Evolutionary conservation across 345 rosid species (phyloP).

Genomic region (Ceriops zippeliana): DNA sequence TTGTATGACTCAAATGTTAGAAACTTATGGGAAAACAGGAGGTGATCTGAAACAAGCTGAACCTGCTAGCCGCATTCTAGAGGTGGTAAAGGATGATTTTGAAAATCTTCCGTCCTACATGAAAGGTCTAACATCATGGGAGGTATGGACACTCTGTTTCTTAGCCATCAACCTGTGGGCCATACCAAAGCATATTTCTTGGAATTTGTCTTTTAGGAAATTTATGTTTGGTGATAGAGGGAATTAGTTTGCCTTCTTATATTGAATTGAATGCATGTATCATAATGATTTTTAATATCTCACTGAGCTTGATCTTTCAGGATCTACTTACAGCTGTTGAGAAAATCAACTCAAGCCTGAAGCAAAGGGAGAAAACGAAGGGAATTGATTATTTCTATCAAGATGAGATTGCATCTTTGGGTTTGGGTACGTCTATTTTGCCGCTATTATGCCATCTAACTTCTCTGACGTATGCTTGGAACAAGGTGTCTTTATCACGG

Average conservation of each 20-base stretch:
- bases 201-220: neutral
- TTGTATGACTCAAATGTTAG: neutral
- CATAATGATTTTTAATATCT: neutral
- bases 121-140: slow-evolving; percentile 75
- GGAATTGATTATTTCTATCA: slow-evolving; percentile 46
- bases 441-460: neutral
- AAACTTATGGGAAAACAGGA: slow-evolving; percentile 27
- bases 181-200: neutral
- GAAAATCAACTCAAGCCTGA: slow-evolving; percentile 58
- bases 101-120: slow-evolving; percentile 70
- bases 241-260: neutral
- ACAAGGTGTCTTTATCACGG: neutral
- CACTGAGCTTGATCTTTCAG: slow-evolving; percentile 31
- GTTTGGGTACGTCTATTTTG: slow-evolving; percentile 41
- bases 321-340: slow-evolving; percentile 65
- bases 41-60: slow-evolving; percentile 19
- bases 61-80: slow-evolving; percentile 28
- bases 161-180: neutral
- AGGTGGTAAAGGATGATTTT: slow-evolving; percentile 50
- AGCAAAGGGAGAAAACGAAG: slow-evolving; percentile 37
- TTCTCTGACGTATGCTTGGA: too few species aligned
- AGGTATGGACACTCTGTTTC: slow-evolving; percentile 43
- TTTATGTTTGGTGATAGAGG: too few species aligned
- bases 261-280: neutral
- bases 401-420: slow-evolving; percentile 65